Percentiles rank a stretch among this genome's conserved stretches.
Evolutionary conservation across 2,329 filamentous ascomycete species (phyloP).

Genomic region (Parastagonospora avenae): DNA sequence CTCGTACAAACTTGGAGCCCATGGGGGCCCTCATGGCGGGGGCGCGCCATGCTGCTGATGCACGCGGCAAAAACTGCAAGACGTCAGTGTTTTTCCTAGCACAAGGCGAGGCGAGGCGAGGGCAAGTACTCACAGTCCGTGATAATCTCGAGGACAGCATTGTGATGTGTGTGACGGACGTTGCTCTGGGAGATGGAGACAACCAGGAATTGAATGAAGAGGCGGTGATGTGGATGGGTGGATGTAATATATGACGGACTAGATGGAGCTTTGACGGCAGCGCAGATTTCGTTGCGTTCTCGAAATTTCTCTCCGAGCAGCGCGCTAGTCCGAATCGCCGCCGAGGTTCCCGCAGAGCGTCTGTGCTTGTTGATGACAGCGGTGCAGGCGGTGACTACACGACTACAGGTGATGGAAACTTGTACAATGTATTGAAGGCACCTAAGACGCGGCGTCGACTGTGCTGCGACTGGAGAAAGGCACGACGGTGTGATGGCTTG

Average conservation of each 20-base stretch:
- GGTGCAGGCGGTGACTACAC: background rate
- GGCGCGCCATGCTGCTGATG: conserved; percentile 68
- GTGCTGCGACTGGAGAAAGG: too few relatives aligned
- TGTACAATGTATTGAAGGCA: too few relatives aligned
- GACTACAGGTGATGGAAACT: background rate
- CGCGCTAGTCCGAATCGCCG: conserved; percentile 15
- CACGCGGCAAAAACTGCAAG: conserved; percentile 69
- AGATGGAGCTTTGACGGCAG: conserved; percentile 28
- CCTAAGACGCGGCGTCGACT: too few relatives aligned
- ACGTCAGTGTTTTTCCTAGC: conserved; percentile 27
- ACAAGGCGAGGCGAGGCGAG: background rate
- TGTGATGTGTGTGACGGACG: conserved; percentile 33
- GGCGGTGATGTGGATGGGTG: conserved; percentile 21
- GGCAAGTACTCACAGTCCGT: conserved; percentile 43
- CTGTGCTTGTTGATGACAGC: conserved; percentile 14
- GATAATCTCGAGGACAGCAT: conserved; percentile 52
- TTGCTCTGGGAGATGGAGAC: conserved; percentile 37
- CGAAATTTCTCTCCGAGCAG: conserved; percentile 33
- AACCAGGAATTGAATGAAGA: conserved; percentile 28
- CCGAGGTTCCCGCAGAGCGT: conserved; percentile 20
- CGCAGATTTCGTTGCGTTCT: conserved; percentile 26
- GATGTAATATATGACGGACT: conserved; percentile 33
- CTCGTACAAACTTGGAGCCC: conserved; percentile 71
- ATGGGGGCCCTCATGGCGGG: conserved; percentile 72
- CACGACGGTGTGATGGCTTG: too few relatives aligned